Conservation (phyloP, 495 filamentous ascomycete genomes). For the Penicillium bialowiezense region DNA sequence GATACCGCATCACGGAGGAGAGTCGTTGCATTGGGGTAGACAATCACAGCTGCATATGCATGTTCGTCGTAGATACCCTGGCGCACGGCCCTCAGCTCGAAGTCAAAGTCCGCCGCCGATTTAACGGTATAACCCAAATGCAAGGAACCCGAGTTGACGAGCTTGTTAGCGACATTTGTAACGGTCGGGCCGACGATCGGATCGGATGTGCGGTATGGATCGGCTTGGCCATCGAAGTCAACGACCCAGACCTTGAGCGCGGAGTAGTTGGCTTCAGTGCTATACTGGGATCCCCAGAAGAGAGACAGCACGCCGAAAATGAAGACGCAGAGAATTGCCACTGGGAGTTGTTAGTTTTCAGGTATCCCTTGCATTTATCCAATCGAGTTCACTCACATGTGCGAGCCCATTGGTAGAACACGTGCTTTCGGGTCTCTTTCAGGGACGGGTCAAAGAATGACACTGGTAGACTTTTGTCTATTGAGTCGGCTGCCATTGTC, state of each 20-base stretch:
- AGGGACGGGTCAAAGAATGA: conserved; percentile 51
- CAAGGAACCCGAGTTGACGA: conserved; percentile 24
- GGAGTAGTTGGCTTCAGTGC: conserved; percentile 45
- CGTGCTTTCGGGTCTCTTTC: conserved; percentile 42
- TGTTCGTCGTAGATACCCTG: conserved; percentile 61
- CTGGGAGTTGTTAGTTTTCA: conserved; percentile 29
- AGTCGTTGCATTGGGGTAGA: conserved; percentile 64
- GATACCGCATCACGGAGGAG: conserved; percentile 56
- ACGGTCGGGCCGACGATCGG: conserved; percentile 58
- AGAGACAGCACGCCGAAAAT: conserved; percentile 55
- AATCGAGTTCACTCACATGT: conserved; percentile 18
- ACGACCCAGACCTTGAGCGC: conserved; percentile 58
- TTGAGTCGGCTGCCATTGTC: not conserved
- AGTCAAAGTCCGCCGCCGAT: conserved; percentile 51
- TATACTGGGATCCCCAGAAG: conserved; percentile 60
- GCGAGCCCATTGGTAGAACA: conserved; percentile 36
- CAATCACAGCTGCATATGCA: conserved; percentile 61
- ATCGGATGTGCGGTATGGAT: conserved; percentile 45
- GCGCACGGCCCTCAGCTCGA: conserved; percentile 58
- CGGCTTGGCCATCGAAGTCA: conserved; percentile 59
- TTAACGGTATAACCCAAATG: conserved; percentile 52
- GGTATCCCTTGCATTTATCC: not conserved
- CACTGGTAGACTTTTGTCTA: conserved; percentile 34
- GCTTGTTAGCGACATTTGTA: conserved; percentile 35
- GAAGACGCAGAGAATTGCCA: conserved; percentile 51